Evolutionary conservation across 2,329 filamentous ascomycete genomes (phyloP), one percentile per base, ranked within the genome.

Genomic region (Rhynchosporium agropyri): DNA sequence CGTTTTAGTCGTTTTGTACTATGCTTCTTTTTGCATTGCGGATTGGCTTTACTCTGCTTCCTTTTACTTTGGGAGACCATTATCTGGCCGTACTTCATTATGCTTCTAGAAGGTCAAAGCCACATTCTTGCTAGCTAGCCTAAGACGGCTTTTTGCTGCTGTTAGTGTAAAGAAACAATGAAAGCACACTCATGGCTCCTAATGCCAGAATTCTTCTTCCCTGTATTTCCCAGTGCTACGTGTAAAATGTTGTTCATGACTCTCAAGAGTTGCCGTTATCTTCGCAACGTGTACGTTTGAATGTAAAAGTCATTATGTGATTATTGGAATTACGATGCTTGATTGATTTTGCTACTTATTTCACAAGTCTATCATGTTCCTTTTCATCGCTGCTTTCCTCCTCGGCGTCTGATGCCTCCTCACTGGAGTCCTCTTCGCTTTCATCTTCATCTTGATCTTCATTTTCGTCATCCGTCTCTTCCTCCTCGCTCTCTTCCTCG

Each of bases 401-500:
- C 38, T 59, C 57, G n/a, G 36, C 31, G 26, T 69, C 64, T 80
- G 79, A 2, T 54, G 62, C 60, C 26, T 65, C 64, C 15, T 62
- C 62, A 29, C 57, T 59, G 38, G 57, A 59, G 60, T 69, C 55
- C 26, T 63, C 61, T 43, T 71, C 67, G 31, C 63, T 65, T 29
- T 67, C 65, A 49, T 71, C 66, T 33, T 59, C 45, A 15, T 7
- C 55, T 48, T 69, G 62, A 80, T 79, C 2, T 36, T 64, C 62
- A 7, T 66, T 63, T 10, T 63, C 55, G 31, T 69, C 68, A 31
- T 64, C 66, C 76, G 61, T 56, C 13, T 62, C 64, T 40, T 69
- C 67, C 29, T 69, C 69, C 42, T 73, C 70, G 1, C 80, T 79
- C 1, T 81, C 81, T 1, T 82, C 81, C 0, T 82, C 80, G 0